These are phyloP conservation scores for Ceratobasidium sp. DNA, from an alignment of 1,284 basidiomycete genomes.

Conservation along the genomic window DNA sequence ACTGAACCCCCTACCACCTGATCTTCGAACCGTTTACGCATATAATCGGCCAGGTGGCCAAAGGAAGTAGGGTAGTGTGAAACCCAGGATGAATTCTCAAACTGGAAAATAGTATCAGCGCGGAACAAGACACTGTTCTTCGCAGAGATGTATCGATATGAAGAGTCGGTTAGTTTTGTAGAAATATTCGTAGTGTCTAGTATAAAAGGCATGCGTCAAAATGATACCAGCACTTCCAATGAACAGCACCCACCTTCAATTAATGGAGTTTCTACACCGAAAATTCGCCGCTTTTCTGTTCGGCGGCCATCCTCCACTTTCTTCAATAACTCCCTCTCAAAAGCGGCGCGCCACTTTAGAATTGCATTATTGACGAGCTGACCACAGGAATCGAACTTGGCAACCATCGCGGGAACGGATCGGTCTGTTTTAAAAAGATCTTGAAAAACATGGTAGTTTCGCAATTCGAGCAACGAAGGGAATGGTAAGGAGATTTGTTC, in stretches of 20 bases:
- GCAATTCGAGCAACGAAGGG: constrained; percentile 18
- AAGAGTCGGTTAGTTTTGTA: constrained; percentile 26
- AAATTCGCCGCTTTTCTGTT: constrained; percentile 3
- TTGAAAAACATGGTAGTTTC: constrained; percentile 27
- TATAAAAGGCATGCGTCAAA: background rate
- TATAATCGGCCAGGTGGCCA: background rate
- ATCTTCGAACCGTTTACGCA: constrained; percentile 10
- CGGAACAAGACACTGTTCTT: constrained; percentile 39
- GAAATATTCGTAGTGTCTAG: constrained; percentile 20
- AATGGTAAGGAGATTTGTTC: background rate
- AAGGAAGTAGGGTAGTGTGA: constrained; percentile 13
- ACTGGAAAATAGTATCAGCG: constrained; percentile 41
- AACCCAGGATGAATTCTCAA: constrained; percentile 17
- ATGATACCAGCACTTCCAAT: too few species aligned
- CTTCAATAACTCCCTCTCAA: constrained; percentile 20
- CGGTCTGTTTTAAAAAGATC: constrained; percentile 38
- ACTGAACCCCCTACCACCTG: constrained; percentile 9
- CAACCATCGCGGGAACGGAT: constrained; percentile 21
- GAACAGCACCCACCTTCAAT: constrained; percentile 12
- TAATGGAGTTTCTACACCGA: background rate
- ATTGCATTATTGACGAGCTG: constrained; percentile 33
- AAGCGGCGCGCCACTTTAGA: constrained; percentile 21
- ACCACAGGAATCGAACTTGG: constrained; percentile 14
- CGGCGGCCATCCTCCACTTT: constrained; percentile 7
- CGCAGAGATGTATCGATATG: constrained; percentile 27